Evolutionary conservation across 2,329 filamentous ascomycete species (phyloP).

Genomic region (Penicillium sp.): DNA sequence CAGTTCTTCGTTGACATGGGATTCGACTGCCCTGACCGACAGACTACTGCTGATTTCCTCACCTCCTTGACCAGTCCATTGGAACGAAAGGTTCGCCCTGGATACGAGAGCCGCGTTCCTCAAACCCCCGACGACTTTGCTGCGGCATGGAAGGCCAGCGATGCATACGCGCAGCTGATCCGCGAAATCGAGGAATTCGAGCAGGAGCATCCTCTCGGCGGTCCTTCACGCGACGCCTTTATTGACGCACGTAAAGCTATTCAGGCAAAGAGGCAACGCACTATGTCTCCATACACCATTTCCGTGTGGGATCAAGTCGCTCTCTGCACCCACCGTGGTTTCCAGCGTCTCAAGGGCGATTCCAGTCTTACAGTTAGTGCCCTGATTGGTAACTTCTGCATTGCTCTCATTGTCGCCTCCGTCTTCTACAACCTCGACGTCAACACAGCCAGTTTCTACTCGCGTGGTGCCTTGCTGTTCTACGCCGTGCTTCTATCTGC

Average conservation of each 20-base stretch:
- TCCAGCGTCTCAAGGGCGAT: constrained; percentile 71
- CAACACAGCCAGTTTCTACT: constrained; percentile 70
- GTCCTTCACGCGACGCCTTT: constrained; percentile 38
- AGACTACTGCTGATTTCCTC: constrained; percentile 68
- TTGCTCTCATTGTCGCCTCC: constrained; percentile 73
- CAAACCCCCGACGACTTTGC: constrained; percentile 68
- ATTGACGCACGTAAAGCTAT: constrained; percentile 39
- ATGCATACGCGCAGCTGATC: constrained; percentile 41
- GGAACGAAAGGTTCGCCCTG: constrained; percentile 55
- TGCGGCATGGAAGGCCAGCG: constrained; percentile 52
- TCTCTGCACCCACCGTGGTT: constrained; percentile 78
- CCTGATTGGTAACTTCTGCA: constrained; percentile 64
- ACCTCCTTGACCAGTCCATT: constrained; percentile 64
- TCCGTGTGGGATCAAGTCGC: constrained; percentile 71
- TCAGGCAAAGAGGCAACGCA: constrained; percentile 48
- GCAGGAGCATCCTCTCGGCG: constrained; percentile 39
- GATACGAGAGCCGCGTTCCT: constrained; percentile 61
- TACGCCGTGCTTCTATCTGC: constrained; percentile 85
- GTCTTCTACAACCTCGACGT: constrained; percentile 73
- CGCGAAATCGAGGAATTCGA: constrained; percentile 45
- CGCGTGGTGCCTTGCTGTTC: constrained; percentile 76
- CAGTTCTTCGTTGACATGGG: constrained; percentile 66
- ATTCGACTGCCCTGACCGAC: constrained; percentile 64
- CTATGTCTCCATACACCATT: constrained; percentile 76
- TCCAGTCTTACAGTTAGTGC: constrained; percentile 67